Conservation (phyloP, 305 asterid genomes). For the Coffea humblotiana region DNA sequence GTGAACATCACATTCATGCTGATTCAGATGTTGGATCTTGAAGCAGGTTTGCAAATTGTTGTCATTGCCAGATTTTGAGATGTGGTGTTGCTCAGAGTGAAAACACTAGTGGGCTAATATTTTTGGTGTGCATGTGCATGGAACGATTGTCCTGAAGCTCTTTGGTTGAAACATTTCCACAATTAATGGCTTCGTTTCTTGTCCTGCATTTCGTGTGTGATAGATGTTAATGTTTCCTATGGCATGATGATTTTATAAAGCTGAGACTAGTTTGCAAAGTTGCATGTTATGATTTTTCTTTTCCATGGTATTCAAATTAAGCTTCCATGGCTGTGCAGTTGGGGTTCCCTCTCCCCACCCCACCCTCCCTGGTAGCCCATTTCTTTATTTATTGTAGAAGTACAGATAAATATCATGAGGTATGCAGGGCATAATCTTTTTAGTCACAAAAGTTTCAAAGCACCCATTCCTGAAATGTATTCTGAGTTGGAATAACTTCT, state of each 20-base stretch:
- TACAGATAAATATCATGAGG: background rate
- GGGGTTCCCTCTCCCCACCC: background rate
- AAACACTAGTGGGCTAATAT: background rate
- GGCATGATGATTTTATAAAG: background rate
- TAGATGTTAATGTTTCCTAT: background rate
- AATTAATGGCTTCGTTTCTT: background rate
- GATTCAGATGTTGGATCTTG: constrained; percentile 99
- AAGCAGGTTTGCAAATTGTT: constrained; percentile 59
- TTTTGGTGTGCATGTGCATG: constrained; percentile 10
- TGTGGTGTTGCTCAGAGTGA: background rate
- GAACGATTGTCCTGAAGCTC: background rate
- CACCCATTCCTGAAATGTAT: background rate
- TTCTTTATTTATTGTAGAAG: background rate
- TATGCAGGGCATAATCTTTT: background rate
- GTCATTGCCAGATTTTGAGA: background rate
- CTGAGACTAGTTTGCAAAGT: background rate
- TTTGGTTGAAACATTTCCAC: background rate
- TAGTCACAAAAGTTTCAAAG: background rate
- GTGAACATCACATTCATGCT: constrained; percentile 99
- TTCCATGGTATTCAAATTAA: background rate
- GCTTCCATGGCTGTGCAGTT: background rate
- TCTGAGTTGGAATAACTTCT: background rate
- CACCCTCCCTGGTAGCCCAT: background rate
- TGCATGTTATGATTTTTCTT: background rate
- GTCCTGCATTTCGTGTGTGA: background rate